Conservation (phyloP, 352 stramenopile genomes). For the Phytophthora capsici region DNA sequence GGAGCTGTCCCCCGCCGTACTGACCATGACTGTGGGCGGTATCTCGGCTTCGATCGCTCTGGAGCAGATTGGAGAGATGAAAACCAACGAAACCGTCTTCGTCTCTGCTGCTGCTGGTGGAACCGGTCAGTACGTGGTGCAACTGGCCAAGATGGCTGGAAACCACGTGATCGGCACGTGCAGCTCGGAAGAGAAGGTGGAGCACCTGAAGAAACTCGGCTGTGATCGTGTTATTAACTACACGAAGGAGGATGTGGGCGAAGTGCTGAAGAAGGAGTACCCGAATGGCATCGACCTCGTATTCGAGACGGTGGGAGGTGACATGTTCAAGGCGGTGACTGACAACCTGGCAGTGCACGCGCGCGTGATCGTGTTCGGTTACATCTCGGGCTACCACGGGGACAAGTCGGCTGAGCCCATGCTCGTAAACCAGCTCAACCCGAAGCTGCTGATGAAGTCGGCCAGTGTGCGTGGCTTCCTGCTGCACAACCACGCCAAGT, state of each 20-base stretch:
- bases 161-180: constrained; percentile 39
- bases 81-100: constrained; percentile 29
- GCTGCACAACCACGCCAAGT: constrained; percentile 25
- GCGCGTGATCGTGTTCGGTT: constrained; percentile 36
- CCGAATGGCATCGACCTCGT: constrained; percentile 31
- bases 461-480: constrained; percentile 32
- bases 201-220: constrained; percentile 26
- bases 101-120: constrained; percentile 32
- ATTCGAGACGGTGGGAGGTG: constrained; percentile 35
- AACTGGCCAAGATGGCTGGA: constrained; percentile 31
- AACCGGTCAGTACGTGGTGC: constrained; percentile 31
- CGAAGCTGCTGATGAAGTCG: constrained; percentile 29
- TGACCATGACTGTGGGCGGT: constrained; percentile 35
- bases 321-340: constrained; percentile 33
- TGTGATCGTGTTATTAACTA: constrained; percentile 40
- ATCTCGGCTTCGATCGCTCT: constrained; percentile 29
- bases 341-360: constrained; percentile 26
- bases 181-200: constrained; percentile 34
- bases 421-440: constrained; percentile 31
- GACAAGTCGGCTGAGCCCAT: constrained; percentile 33
- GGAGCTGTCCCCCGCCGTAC: constrained; percentile 17
- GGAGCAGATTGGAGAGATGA: constrained; percentile 36
- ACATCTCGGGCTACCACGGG: constrained; percentile 34
- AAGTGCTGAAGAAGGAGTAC: constrained; percentile 36
- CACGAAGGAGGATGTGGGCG: constrained; percentile 31